Conservation (phyloP, 306 rosid genomes). For the Dalbergia cochinchinensis region DNA sequence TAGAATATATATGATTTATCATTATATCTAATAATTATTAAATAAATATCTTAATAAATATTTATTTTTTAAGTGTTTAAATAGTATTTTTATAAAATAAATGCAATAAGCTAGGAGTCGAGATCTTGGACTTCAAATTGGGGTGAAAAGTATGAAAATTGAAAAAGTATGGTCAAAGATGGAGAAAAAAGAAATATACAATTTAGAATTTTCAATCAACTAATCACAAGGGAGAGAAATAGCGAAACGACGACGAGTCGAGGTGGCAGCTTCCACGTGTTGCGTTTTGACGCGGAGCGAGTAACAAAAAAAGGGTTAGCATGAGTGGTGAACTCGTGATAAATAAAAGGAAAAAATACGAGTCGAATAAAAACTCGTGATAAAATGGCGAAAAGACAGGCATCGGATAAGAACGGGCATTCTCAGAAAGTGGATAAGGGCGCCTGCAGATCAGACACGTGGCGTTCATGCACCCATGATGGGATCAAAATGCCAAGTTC, state of each 20-base stretch:
- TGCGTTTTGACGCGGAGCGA: not conserved
- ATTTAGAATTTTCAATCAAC: too few species aligned
- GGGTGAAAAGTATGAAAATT: not conserved
- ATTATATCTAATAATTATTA: too few species aligned
- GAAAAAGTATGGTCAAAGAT: too few species aligned
- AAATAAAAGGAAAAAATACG: not conserved
- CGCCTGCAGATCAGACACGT: not conserved
- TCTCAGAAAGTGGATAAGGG: conserved; percentile 17
- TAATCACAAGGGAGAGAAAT: not conserved
- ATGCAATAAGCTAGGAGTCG: too few species aligned
- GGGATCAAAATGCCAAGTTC: not conserved
- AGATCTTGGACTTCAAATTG: not conserved
- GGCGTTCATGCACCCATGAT: not conserved
- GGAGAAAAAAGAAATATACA: too few species aligned
- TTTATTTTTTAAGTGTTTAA: too few species aligned
- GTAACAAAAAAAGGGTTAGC: not conserved
- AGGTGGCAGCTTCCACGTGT: conserved; percentile 13
- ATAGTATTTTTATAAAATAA: too few species aligned
- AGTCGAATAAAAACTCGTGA: not conserved
- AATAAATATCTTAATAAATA: too few species aligned
- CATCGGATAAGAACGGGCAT: not conserved
- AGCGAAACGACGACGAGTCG: not conserved
- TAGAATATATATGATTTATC: too few species aligned
- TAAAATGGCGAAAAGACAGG: not conserved
- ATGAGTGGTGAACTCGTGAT: not conserved